A percentile compares a stretch with the other conserved stretches of the same genome.
Conservation (phyloP, 306 rosid species). For the Glycine soja region DNA sequence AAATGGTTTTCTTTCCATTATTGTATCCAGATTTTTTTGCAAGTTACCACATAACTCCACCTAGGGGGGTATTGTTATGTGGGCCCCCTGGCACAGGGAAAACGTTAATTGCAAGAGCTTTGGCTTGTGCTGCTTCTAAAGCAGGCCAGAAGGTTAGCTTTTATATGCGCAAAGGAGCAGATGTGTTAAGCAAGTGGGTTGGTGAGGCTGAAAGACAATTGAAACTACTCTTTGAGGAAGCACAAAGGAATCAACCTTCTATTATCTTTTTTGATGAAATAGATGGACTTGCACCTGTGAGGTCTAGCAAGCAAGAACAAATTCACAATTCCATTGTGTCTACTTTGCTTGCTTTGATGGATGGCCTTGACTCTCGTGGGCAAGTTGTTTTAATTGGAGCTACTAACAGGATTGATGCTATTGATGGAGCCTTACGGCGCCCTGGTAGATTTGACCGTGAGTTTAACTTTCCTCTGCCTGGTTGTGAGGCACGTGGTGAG, state of each 20-base stretch:
- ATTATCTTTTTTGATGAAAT: slow-evolving; percentile 98
- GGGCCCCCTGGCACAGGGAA: slow-evolving; percentile 99
- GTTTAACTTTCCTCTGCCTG: slow-evolving; percentile 92
- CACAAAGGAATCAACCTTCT: slow-evolving; percentile 97
- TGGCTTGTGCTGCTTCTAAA: slow-evolving; percentile 98
- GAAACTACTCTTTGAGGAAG: slow-evolving; percentile 98
- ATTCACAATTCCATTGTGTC: slow-evolving; percentile 99
- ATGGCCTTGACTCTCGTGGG: slow-evolving; percentile 99
- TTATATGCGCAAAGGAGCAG: slow-evolving; percentile 99
- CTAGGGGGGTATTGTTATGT: slow-evolving; percentile 94
- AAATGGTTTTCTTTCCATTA: slow-evolving; percentile 97
- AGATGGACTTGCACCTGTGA: slow-evolving; percentile 98
- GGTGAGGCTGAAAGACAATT: slow-evolving; percentile 99
- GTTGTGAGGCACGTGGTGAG: slow-evolving; percentile 95
- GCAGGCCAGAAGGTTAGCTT: slow-evolving; percentile 99
- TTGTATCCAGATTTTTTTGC: slow-evolving; percentile 97
- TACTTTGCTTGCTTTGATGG: slow-evolving; percentile 99
- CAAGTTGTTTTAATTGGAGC: slow-evolving; percentile 99
- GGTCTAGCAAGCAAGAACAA: slow-evolving; percentile 99
- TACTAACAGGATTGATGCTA: slow-evolving; percentile 96
- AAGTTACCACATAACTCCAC: slow-evolving; percentile 97
- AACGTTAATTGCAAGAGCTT: slow-evolving; percentile 94
- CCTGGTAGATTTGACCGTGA: slow-evolving; percentile 99
- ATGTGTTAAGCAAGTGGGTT: slow-evolving; percentile 97
- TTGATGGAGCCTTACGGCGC: slow-evolving; percentile 98